Conservation (phyloP, 164 flowering plant species). For the Aristolochia contorta region DNA sequence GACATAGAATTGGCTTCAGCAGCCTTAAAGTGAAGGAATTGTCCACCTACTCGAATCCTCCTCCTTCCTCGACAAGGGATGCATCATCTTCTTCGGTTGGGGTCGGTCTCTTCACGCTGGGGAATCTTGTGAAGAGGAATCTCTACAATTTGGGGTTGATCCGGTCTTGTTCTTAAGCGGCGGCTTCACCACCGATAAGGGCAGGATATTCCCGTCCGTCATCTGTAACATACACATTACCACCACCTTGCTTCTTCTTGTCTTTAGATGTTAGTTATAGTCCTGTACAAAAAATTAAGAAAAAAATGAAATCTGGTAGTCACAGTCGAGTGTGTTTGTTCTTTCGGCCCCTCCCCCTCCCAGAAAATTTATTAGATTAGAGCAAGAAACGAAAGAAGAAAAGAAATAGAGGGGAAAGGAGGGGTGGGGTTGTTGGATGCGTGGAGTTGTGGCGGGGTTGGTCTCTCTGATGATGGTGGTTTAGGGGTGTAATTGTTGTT, state of each 20-base stretch:
- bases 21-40: conserved; percentile 68
- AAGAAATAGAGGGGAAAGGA: neutral
- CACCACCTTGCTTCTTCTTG: neutral
- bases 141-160: conserved; percentile 79
- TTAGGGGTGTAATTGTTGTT: too few species aligned
- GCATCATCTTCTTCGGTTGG: conserved; percentile 45
- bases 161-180: conserved; percentile 52
- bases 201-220: too few species aligned
- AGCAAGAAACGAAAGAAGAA: neutral
- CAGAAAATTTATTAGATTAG: too few species aligned
- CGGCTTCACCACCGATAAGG: neutral
- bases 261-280: neutral
- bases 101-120: conserved; percentile 64
- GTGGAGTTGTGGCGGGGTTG: neutral
- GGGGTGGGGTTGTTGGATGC: conserved; percentile 20
- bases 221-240: too few species aligned
- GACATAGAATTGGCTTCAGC: conserved; percentile 52
- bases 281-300: conserved; percentile 14
- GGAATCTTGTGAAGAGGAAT: conserved; percentile 78
- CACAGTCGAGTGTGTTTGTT: conserved; percentile 4
- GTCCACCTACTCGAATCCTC: conserved; percentile 17
- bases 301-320: conserved; percentile 2
- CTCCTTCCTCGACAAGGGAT: conserved; percentile 20
- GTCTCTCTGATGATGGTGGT: too few species aligned
- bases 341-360: neutral